phyloP scores from a whole-genome alignment of 1,284 basidiomycete genomes.

The Cutaneotrichosporon sp. region DNA sequence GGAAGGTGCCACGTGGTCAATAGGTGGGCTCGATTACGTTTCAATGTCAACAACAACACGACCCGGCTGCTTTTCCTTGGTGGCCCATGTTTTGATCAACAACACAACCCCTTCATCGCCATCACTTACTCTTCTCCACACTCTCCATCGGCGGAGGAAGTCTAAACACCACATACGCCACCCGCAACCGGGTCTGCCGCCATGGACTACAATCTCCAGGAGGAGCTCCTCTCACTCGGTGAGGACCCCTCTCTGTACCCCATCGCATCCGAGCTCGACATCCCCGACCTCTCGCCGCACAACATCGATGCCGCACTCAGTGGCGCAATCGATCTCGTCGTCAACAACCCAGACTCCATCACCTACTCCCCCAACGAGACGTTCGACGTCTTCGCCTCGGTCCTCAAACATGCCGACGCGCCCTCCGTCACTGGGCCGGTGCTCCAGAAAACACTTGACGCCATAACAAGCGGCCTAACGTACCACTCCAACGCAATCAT shows the following conservation, averaged over 20 bases:
- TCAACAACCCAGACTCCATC: constrained; percentile 66
- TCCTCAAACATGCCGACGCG: constrained; percentile 54
- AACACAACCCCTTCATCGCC: not conserved
- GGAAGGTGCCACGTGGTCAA: constrained; percentile 1
- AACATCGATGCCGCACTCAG: constrained; percentile 47
- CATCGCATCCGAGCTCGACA: constrained; percentile 62
- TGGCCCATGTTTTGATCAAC: constrained; percentile 11
- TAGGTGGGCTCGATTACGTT: too few species aligned
- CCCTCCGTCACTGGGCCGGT: constrained; percentile 30
- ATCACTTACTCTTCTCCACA: not conserved
- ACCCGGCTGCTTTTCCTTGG: constrained; percentile 9
- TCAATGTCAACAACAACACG: constrained; percentile 10
- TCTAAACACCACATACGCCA: not conserved
- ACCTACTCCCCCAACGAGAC: constrained; percentile 55
- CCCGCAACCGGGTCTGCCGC: not conserved
- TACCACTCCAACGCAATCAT: constrained; percentile 38
- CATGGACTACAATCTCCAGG: constrained; percentile 64
- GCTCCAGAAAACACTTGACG: constrained; percentile 40
- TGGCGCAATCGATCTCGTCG: constrained; percentile 65
- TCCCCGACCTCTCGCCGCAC: constrained; percentile 52
- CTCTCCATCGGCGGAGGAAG: too few species aligned
- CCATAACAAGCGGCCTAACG: constrained; percentile 31
- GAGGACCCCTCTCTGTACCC: constrained; percentile 57
- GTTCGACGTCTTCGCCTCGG: constrained; percentile 71
- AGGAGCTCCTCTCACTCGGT: constrained; percentile 60